These are phyloP conservation scores for Plectosphaerella sp. DNA, from an alignment of 2,329 filamentous ascomycete genomes.

Conservation along the genomic window DNA sequence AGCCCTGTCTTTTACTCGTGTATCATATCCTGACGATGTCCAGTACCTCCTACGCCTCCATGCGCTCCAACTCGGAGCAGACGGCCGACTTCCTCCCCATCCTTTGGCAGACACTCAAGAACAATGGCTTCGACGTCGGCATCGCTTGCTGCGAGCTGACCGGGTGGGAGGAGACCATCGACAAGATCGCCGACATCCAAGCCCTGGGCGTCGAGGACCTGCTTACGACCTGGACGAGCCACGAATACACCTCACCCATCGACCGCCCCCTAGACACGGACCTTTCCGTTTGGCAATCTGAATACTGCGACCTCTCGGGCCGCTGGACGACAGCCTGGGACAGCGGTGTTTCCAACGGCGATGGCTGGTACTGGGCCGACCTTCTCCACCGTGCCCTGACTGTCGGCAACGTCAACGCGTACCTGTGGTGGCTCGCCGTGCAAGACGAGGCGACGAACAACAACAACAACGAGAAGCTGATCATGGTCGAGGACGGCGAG, in stretches of 20 bases:
- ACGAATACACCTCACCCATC: constrained; percentile 33
- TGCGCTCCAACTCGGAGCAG: constrained; percentile 28
- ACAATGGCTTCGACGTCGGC: constrained; percentile 13
- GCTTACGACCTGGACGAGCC: constrained; percentile 28
- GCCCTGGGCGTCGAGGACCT: constrained; percentile 21
- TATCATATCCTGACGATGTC: neutral
- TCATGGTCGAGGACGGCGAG: constrained; percentile 25
- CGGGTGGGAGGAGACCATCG: constrained; percentile 30
- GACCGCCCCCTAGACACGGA: constrained; percentile 32
- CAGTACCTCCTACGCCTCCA: constrained; percentile 32
- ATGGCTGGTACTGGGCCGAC: constrained; percentile 2
- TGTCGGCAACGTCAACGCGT: constrained; percentile 1
- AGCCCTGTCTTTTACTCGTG: neutral
- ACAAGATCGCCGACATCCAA: constrained; percentile 28
- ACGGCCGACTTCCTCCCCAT: constrained; percentile 3
- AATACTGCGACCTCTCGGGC: constrained; percentile 41
- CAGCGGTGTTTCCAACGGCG: constrained; percentile 23
- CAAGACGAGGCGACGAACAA: constrained; percentile 4
- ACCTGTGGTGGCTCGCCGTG: constrained; percentile 3
- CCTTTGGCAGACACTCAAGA: constrained; percentile 3
- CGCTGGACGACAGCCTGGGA: constrained; percentile 42
- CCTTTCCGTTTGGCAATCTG: constrained; percentile 46
- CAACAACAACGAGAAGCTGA: constrained; percentile 16
- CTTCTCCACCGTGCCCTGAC: constrained; percentile 2
- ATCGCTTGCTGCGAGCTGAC: constrained; percentile 32